A percentile compares a stretch with the other conserved stretches of the same genome.
Conservation (phyloP, 1,284 basidiomycete genomes). For the Mycosarcoma mackinlayi region DNA sequence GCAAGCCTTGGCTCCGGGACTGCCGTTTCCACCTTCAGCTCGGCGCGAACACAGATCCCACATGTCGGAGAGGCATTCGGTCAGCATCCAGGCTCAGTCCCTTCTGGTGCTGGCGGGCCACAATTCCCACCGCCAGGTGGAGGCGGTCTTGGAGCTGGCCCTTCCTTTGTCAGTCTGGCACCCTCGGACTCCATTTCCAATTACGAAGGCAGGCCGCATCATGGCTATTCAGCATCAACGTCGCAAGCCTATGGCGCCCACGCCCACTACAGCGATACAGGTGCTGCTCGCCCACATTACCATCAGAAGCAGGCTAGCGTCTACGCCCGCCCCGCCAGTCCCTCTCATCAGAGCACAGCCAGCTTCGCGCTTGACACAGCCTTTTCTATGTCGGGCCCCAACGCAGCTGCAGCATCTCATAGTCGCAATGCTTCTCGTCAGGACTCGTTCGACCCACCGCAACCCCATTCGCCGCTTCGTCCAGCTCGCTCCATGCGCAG, state of each 20-base stretch:
- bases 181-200: constrained; percentile 53
- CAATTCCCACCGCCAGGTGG: constrained; percentile 4
- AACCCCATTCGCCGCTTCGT: constrained; percentile 41
- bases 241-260: constrained; percentile 8
- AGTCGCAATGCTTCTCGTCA: constrained; percentile 14
- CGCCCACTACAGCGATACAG: background rate
- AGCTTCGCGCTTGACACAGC: constrained; percentile 35
- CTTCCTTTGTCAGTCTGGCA: constrained; percentile 45
- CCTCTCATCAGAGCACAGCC: constrained; percentile 36
- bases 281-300: background rate
- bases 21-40: constrained; percentile 38
- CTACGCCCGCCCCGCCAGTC: constrained; percentile 23
- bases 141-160: constrained; percentile 27
- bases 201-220: constrained; percentile 31
- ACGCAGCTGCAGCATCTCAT: constrained; percentile 10
- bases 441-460: constrained; percentile 6
- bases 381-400: constrained; percentile 12
- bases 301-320: constrained; percentile 5
- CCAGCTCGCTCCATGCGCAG: constrained; percentile 54
- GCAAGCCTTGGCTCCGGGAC: constrained; percentile 58
- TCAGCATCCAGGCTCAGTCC: constrained; percentile 35
- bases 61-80: constrained; percentile 45
- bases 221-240: constrained; percentile 18
- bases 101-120: constrained; percentile 7
- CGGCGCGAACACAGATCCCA: constrained; percentile 27